These are phyloP conservation scores for Polyplosphaeria fusca DNA, from an alignment of 495 filamentous ascomycete genomes.

Conservation along the genomic window DNA sequence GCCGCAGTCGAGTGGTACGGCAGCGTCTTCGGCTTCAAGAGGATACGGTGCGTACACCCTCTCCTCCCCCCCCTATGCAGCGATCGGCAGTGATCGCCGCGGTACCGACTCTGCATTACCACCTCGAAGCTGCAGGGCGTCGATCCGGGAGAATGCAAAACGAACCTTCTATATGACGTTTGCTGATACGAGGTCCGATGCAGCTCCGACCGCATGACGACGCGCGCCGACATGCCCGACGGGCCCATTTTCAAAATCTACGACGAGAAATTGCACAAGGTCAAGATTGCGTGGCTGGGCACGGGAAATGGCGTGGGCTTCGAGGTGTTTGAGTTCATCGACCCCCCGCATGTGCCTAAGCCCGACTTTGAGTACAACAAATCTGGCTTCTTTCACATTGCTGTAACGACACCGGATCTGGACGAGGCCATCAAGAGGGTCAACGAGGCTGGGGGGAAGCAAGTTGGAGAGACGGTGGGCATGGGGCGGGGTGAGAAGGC, in stretches of 20 bases:
- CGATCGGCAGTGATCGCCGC: too few species aligned
- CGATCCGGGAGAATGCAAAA: too few species aligned
- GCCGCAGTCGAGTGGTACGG: slow-evolving; percentile 30
- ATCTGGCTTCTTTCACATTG: slow-evolving; percentile 32
- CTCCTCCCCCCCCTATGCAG: background rate
- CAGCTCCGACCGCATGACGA: slow-evolving; percentile 27
- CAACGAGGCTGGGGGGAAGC: slow-evolving; percentile 2
- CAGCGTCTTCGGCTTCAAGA: slow-evolving; percentile 29
- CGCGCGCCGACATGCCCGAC: slow-evolving; percentile 7
- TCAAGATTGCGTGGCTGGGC: slow-evolving; percentile 32
- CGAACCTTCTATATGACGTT: too few species aligned
- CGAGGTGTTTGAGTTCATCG: slow-evolving; percentile 36
- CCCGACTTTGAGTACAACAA: slow-evolving; percentile 23
- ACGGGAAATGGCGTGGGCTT: slow-evolving; percentile 35
- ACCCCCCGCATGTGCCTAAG: slow-evolving; percentile 16
- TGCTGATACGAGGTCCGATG: background rate
- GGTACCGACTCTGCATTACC: too few species aligned
- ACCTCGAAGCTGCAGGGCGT: too few species aligned
- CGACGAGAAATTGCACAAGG: slow-evolving; percentile 19
- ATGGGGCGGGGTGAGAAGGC: slow-evolving; percentile 1
- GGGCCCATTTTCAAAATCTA: slow-evolving; percentile 31
- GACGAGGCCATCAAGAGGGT: slow-evolving; percentile 8
- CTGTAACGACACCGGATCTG: slow-evolving; percentile 21
- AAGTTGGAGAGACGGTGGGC: slow-evolving; percentile 14
- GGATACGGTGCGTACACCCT: slow-evolving; percentile 19